Conservation (phyloP, 2,329 filamentous ascomycete genomes). For the Colletotrichum sp. region DNA sequence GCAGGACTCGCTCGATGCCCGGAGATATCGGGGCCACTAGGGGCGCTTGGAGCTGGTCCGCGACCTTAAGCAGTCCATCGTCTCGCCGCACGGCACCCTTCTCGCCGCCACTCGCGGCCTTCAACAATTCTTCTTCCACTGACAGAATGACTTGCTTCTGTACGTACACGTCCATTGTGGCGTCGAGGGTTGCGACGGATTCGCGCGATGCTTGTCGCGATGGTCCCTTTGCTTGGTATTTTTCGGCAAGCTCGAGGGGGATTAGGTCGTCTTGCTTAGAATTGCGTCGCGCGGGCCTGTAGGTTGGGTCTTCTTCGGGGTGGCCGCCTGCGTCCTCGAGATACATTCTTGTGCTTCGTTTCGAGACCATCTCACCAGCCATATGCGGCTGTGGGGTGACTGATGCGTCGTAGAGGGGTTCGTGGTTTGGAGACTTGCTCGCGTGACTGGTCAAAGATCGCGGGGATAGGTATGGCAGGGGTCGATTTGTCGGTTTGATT, state of each 20-base stretch:
- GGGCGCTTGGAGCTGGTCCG: neutral
- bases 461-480: neutral
- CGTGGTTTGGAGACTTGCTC: neutral
- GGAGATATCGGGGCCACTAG: neutral
- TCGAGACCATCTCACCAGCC: slow-evolving; percentile 19
- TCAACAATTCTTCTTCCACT: slow-evolving; percentile 1
- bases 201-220: slow-evolving; percentile 16
- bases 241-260: neutral
- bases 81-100: neutral
- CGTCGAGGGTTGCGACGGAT: neutral
- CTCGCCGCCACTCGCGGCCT: neutral
- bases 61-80: neutral
- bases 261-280: slow-evolving; percentile 14
- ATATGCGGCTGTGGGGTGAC: neutral
- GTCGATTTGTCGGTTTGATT: neutral
- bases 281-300: slow-evolving; percentile 7
- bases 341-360: slow-evolving; percentile 20
- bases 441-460: neutral
- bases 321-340: slow-evolving; percentile 16
- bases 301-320: slow-evolving; percentile 11
- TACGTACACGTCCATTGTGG: neutral
- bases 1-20: slow-evolving; percentile 8
- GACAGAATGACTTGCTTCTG: slow-evolving; percentile 6
- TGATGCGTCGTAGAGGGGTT: neutral
- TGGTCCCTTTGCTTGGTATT: neutral